A percentile compares a stretch with the other conserved stretches of the same genome.
These are phyloP conservation scores for Auriscalpium orientale DNA, from an alignment of 768 basidiomycete genomes.

Conservation along the genomic window DNA sequence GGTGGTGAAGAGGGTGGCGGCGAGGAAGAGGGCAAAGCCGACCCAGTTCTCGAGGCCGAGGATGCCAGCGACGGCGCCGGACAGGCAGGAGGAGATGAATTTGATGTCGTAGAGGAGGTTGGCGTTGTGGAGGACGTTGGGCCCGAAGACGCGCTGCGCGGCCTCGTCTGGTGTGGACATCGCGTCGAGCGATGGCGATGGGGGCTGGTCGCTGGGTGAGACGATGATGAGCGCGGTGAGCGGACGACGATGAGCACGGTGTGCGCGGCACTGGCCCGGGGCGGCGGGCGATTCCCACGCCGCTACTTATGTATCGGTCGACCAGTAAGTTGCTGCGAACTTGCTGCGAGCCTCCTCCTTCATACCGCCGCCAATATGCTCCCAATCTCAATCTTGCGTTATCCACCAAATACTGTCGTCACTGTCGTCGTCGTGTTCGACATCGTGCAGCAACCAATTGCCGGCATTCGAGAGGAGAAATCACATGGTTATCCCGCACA, in stretches of 20 bases:
- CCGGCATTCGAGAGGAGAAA: too few species aligned
- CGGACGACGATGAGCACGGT: too few species aligned
- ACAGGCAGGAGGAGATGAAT: slow-evolving; percentile 77
- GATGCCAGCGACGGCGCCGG: slow-evolving; percentile 83
- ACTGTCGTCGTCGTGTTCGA: background rate
- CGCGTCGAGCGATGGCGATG: background rate
- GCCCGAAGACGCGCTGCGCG: slow-evolving; percentile 55
- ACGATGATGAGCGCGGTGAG: too few species aligned
- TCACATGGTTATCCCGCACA: too few species aligned
- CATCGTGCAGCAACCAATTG: background rate
- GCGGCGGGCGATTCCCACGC: too few species aligned
- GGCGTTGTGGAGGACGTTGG: slow-evolving; percentile 60
- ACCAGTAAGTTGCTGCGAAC: too few species aligned
- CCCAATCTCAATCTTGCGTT: too few species aligned
- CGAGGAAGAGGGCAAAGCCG: slow-evolving; percentile 74
- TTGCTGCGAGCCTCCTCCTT: too few species aligned
- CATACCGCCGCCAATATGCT: too few species aligned
- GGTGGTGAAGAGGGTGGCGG: slow-evolving; percentile 61
- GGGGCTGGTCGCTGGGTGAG: too few species aligned
- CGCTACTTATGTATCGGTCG: too few species aligned
- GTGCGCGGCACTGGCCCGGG: too few species aligned
- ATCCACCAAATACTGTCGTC: background rate
- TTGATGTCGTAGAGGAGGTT: slow-evolving; percentile 55
- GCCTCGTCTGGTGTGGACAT: slow-evolving; percentile 34
- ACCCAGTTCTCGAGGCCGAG: slow-evolving; percentile 81